These are phyloP conservation scores for Cairneyella variabilis DNA, from an alignment of 495 filamentous ascomycete genomes.

Conservation along the genomic window DNA sequence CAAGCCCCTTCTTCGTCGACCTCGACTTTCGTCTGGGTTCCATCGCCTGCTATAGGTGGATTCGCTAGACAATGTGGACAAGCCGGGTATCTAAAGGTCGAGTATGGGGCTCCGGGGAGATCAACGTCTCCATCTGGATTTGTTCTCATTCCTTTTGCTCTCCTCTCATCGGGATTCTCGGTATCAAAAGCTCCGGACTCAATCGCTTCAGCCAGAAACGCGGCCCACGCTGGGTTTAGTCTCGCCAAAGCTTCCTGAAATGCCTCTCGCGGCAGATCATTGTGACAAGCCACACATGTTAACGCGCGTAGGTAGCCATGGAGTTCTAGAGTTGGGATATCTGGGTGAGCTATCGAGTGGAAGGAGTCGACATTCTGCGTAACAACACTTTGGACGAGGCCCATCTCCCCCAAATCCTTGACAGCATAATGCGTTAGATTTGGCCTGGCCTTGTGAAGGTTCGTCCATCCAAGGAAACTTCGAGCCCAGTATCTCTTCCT, in stretches of 20 bases:
- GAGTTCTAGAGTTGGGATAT: conserved; percentile 72
- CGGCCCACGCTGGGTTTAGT: conserved; percentile 85
- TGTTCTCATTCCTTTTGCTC: conserved; percentile 65
- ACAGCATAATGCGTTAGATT: conserved; percentile 80
- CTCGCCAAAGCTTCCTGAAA: conserved; percentile 74
- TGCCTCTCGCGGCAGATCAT: conserved; percentile 58
- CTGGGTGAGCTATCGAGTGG: conserved; percentile 73
- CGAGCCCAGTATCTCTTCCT: conserved; percentile 95
- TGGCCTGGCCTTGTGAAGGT: conserved; percentile 68
- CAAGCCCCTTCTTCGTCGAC: conserved; percentile 82
- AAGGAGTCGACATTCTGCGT: conserved; percentile 98
- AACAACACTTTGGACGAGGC: conserved; percentile 70
- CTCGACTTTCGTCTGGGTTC: conserved; percentile 53
- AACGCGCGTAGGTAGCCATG: conserved; percentile 85
- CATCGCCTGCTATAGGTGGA: conserved; percentile 59
- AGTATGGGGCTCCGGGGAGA: conserved; percentile 81
- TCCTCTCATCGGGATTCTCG: conserved; percentile 67
- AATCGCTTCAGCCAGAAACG: conserved; percentile 67
- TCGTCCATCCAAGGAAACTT: conserved; percentile 90
- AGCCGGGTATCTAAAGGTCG: conserved; percentile 84
- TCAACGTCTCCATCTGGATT: conserved; percentile 97
- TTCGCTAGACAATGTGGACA: conserved; percentile 74
- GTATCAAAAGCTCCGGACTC: conserved; percentile 71
- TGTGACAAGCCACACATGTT: conserved; percentile 74
- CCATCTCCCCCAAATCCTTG: conserved; percentile 62